A percentile compares a stretch with the other conserved stretches of the same genome.
These are phyloP conservation scores for Trichoderma virens DNA, from an alignment of 495 filamentous ascomycete genomes.

Conservation along the genomic window DNA sequence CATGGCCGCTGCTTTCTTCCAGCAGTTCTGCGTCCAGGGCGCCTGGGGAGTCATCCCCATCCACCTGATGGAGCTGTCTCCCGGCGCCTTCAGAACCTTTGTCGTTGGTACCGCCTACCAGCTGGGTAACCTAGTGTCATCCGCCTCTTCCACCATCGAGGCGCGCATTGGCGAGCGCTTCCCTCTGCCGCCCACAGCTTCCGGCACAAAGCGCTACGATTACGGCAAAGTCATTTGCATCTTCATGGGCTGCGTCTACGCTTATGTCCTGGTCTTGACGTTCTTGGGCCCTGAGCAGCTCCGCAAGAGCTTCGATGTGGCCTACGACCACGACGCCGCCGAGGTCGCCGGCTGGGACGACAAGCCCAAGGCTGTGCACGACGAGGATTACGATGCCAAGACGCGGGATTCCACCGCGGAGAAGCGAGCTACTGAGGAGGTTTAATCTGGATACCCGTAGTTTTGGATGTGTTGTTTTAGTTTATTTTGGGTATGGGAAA, in stretches of 20 bases:
- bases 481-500: background rate
- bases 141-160: constrained; percentile 76
- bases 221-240: constrained; percentile 91
- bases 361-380: background rate
- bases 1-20: constrained; percentile 83
- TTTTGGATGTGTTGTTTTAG: background rate
- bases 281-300: constrained; percentile 72
- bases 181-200: constrained; percentile 51
- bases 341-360: constrained; percentile 40
- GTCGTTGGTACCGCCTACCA: constrained; percentile 80
- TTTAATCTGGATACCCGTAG: background rate
- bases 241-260: constrained; percentile 89
- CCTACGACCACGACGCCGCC: constrained; percentile 55
- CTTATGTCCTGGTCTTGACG: constrained; percentile 67
- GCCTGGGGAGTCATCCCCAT: constrained; percentile 82
- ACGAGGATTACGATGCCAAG: background rate
- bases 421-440: background rate
- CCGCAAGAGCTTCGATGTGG: constrained; percentile 55
- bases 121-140: constrained; percentile 75
- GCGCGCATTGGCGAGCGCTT: constrained; percentile 74
- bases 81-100: constrained; percentile 74
- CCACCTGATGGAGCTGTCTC: constrained; percentile 81
- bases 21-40: constrained; percentile 85
- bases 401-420: background rate
- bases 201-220: constrained; percentile 50